phyloP scores from a whole-genome alignment of 441 rosid species.

The Erodium moschatum region DNA sequence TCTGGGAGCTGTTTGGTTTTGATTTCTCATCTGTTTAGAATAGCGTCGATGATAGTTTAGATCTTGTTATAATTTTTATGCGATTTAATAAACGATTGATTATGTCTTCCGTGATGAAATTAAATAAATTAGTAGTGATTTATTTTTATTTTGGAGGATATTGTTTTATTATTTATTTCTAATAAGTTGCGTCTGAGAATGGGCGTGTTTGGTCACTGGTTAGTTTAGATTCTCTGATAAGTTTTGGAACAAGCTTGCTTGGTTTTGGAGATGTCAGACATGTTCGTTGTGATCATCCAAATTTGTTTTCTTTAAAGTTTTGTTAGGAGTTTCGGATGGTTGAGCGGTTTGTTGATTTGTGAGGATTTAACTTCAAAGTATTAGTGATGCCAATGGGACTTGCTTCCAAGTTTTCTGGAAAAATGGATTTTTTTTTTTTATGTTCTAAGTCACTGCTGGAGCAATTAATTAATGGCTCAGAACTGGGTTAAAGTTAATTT shows the following conservation, averaged over 20 bases:
- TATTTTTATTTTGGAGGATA: neutral
- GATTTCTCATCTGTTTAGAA: neutral
- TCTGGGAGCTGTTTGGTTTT: neutral
- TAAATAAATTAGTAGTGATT: too few relatives aligned
- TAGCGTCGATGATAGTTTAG: neutral
- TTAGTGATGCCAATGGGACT: slow-evolving; percentile 6
- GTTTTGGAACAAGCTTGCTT: slow-evolving; percentile 8
- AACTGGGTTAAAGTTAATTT: slow-evolving; percentile 9
- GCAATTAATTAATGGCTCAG: neutral
- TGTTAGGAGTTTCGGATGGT: slow-evolving; percentile 6
- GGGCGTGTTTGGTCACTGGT: neutral
- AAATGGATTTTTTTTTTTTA: neutral
- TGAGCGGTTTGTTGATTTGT: slow-evolving; percentile 11
- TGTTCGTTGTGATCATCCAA: neutral
- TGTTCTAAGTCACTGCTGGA: neutral
- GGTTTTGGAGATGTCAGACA: slow-evolving; percentile 8
- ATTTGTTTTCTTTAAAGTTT: neutral
- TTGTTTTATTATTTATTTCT: too few relatives aligned
- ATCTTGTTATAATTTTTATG: too few relatives aligned
- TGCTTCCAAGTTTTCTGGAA: slow-evolving; percentile 10
- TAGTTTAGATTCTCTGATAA: slow-evolving; percentile 3
- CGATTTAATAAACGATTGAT: too few relatives aligned
- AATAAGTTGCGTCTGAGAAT: slow-evolving; percentile 10
- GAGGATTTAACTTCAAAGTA: neutral
- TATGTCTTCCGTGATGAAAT: neutral